Conservation (phyloP, 2,329 filamentous ascomycete species). For the Aureobasidium musti region DNA sequence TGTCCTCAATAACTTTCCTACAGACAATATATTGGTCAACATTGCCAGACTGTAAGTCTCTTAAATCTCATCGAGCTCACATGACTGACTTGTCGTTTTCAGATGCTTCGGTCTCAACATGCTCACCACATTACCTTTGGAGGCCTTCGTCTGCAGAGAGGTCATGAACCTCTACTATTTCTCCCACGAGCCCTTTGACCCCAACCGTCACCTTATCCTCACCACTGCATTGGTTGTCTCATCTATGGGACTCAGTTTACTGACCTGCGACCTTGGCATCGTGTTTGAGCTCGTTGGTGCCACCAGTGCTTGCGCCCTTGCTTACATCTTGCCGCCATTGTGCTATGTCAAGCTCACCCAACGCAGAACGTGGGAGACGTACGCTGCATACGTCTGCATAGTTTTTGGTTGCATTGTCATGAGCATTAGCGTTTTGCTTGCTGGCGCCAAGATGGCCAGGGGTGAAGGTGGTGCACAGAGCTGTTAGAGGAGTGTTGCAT, state of each 20-base stretch:
- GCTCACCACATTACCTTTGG: slow-evolving; percentile 93
- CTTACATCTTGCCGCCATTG: slow-evolving; percentile 90
- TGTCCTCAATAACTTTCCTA: slow-evolving; percentile 95
- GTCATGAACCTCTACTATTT: slow-evolving; percentile 90
- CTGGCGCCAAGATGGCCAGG: slow-evolving; percentile 64
- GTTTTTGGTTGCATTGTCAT: slow-evolving; percentile 79
- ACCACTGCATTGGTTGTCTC: slow-evolving; percentile 77
- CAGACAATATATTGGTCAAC: slow-evolving; percentile 90
- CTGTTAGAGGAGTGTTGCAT: not conserved
- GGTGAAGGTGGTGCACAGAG: slow-evolving; percentile 33
- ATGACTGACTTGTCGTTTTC: slow-evolving; percentile 1
- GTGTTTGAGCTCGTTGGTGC: slow-evolving; percentile 97
- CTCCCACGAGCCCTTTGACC: slow-evolving; percentile 72
- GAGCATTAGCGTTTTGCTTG: slow-evolving; percentile 75
- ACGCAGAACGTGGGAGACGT: slow-evolving; percentile 55
- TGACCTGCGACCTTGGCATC: slow-evolving; percentile 90
- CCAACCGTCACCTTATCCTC: slow-evolving; percentile 82
- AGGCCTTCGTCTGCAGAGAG: slow-evolving; percentile 96
- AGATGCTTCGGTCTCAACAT: slow-evolving; percentile 96
- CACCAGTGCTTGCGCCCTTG: slow-evolving; percentile 89
- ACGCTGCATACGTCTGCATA: slow-evolving; percentile 70
- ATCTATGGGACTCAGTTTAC: slow-evolving; percentile 73
- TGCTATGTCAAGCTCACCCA: slow-evolving; percentile 94
- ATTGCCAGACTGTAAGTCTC: slow-evolving; percentile 71
- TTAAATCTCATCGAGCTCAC: not conserved